Evolutionary conservation across 441 rosid genomes (phyloP), one percentile per base, ranked within the genome.

Genomic region (Theobroma grandiflorum): DNA sequence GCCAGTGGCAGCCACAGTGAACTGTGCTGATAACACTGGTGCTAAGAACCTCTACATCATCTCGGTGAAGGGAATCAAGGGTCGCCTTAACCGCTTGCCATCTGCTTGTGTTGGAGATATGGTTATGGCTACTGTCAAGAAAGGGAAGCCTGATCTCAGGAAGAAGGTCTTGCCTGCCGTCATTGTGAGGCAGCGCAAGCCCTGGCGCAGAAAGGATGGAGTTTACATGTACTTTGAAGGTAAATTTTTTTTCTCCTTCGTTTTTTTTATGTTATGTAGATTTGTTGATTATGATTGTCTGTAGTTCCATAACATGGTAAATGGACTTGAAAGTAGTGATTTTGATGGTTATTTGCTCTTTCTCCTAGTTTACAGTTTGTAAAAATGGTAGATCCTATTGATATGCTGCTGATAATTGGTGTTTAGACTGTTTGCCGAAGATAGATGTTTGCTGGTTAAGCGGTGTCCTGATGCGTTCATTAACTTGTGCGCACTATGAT

Each of bases 121-220:
- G 98, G 98, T 94, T 37, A 94, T 94, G 98, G 98, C 98, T 53
- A 94, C 98, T 0, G 95, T 92, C 72, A 94, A 94, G 94, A 93
- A 91, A 73, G 95, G 97, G 12, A 93, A 93, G 82, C 97, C 95
- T 0, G 94, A 93, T 67, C 92, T 93, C 20, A 87, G 94, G 86
- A 91, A 93, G 87, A 91, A 91, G 88, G 97, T 93, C 38, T 87
- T 93, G 90, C 97, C 94, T 0, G 94, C 97, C 2, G 95, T 93
- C 86, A 90, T 93, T 42, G 95, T 93, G 33, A 78, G 95, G 82
- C 97, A 91, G 82, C 94, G 94, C 78, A 93, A 93, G 85, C 94
- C 95, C 9, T 91, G 95, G 96, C 96, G 93, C 83, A 40, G 96
- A 92, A 94, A 92, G 98, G 96, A 92, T 18, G 96, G 98, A 26